A percentile compares a stretch with the other conserved stretches of the same genome.
phyloP scores from a whole-genome alignment of 2,329 filamentous ascomycete genomes.

The Hypoxylon rubiginosum region DNA sequence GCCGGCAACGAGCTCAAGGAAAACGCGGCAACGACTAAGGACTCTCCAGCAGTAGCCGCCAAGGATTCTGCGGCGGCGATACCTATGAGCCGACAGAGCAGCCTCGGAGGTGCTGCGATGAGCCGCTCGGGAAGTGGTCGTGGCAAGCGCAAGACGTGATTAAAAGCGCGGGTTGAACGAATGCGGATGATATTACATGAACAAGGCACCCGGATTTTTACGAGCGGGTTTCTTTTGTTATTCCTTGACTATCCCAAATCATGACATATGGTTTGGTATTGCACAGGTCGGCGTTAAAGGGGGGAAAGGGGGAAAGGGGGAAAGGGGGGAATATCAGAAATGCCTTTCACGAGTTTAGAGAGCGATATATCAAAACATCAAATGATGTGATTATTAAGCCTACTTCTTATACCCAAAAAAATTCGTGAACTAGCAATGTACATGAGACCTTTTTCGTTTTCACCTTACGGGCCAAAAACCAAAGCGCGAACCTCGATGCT shows the following conservation, averaged over 20 bases:
- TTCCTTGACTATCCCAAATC: not conserved
- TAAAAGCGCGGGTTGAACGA: not conserved
- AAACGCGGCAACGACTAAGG: slow-evolving; percentile 37
- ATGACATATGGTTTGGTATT: not conserved
- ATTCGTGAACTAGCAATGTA: not conserved
- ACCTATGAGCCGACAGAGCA: slow-evolving; percentile 70
- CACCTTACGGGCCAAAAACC: slow-evolving; percentile 76
- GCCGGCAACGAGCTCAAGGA: slow-evolving; percentile 49
- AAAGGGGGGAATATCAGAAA: not conserved
- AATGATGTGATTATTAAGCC: not conserved
- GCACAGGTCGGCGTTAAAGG: not conserved
- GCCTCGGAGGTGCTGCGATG: slow-evolving; percentile 68
- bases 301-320: no score
- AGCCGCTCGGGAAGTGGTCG: slow-evolving; percentile 66
- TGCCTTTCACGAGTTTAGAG: not conserved
- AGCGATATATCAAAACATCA: no score
- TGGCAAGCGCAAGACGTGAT: slow-evolving; percentile 53
- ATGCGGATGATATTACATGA: not conserved
- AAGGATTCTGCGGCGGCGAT: slow-evolving; percentile 53
- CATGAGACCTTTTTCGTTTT: not conserved
- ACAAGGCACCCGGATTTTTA: not conserved
- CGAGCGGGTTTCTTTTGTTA: not conserved
- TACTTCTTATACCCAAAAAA: not conserved
- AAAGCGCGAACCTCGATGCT: slow-evolving; percentile 91
- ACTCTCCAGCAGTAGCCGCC: slow-evolving; percentile 40